Evolutionary conservation across 176 grass and related monocot species (phyloP), one percentile per base, ranked within the genome.

Genomic region (Microstegium vimineum): DNA sequence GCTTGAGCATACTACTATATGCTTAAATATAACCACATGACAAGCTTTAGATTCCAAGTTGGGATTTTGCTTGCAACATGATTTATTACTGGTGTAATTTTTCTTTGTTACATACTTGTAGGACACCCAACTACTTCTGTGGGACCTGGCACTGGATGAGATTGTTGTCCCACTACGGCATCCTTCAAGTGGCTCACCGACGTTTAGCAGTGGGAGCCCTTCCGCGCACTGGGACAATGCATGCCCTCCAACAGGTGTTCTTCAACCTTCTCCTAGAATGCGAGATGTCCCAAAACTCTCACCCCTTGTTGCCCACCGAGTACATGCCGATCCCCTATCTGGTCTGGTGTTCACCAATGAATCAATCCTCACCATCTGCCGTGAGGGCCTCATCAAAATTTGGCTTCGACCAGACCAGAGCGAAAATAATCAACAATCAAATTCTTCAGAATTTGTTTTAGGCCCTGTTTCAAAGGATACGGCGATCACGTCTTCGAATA

Each of bases 61-160:
- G 65, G 3, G 43, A 41, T 45, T 85, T 85, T 81, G 2, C 54
- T 28, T 82, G 38, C 6, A 7, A 43, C 18, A 51, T 81, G 62
- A 63, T 81, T 61, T 22, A 62, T 74, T 16, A 8, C 70, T 61
- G 45, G 54, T 10, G 32, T 77, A 23, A 37, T 18, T 46, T 89
- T 65, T 31, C 7, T 15, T 17, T 56, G 33, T 82, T 63, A 9
- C 54, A n/a, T 81, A 22, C 20, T 85, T 12, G 25, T 61, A 99
- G 96, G 93, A 99, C 64, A 92, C 93, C 6, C 97, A 95, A 57
- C 83, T 99, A 30, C 91, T 95, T 47, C 74, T 96, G 42, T 99
- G 93, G 93, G 97, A 95, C 46, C 71, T 99, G 64, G 91, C 86
- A 23, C 84, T 95, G 85, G 97, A 99, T 83, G 97, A 99, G 83